These are phyloP conservation scores for Neotropicomus parvogracilis DNA, from an alignment of 1,284 basidiomycete genomes.

Conservation along the genomic window DNA sequence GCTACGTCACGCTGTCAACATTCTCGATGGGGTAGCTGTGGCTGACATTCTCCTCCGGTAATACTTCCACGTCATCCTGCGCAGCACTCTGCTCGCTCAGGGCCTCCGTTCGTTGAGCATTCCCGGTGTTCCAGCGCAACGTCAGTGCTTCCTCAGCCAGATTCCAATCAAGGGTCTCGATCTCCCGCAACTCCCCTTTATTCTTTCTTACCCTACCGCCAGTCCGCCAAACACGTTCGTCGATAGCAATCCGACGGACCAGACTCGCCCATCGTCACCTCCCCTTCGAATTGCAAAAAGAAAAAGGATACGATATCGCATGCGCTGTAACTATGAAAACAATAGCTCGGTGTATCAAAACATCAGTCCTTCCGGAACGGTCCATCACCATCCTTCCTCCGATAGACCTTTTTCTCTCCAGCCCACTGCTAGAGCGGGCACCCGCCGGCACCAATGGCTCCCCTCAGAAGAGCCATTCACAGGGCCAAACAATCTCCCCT, in stretches of 20 bases:
- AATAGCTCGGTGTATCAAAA: slow-evolving; percentile 21
- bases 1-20: slow-evolving; percentile 13
- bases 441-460: slow-evolving; percentile 23
- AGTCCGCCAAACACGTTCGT: slow-evolving; percentile 11
- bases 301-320: slow-evolving; percentile 13
- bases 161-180: slow-evolving; percentile 20
- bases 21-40: slow-evolving; percentile 7
- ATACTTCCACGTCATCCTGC: slow-evolving; percentile 10
- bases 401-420: slow-evolving; percentile 22
- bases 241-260: not conserved
- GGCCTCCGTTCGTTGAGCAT: slow-evolving; percentile 11
- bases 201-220: slow-evolving; percentile 18
- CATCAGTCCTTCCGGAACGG: slow-evolving; percentile 29
- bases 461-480: slow-evolving; percentile 24
- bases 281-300: slow-evolving; percentile 15
- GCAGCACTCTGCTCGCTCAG: slow-evolving; percentile 24
- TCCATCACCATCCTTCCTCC: slow-evolving; percentile 24
- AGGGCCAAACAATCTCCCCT: slow-evolving; percentile 6
- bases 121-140: too few relatives aligned
- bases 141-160: not conserved
- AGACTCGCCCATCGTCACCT: too few relatives aligned
- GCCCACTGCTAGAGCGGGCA: slow-evolving; percentile 33
- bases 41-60: slow-evolving; percentile 8
- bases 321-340: slow-evolving; percentile 27
- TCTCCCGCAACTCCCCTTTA: not conserved